phyloP scores from a whole-genome alignment of 768 basidiomycete species.

The Mycena rebaudengoi region DNA sequence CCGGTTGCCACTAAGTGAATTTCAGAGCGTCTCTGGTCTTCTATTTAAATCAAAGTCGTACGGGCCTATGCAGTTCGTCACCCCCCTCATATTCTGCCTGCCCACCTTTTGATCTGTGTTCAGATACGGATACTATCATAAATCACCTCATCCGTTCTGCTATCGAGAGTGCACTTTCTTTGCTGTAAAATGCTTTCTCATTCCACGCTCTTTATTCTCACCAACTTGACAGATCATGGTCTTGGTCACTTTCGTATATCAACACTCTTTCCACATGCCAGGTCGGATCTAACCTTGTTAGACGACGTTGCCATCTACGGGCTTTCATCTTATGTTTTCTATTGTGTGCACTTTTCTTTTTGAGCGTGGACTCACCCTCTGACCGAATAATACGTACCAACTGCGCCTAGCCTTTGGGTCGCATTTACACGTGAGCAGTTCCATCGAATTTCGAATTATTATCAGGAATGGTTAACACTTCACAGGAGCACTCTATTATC shows the following conservation, averaged over 20 bases:
- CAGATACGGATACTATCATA: conserved; percentile 2
- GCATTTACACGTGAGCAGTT: conserved; percentile 16
- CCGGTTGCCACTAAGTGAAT: background rate
- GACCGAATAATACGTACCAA: background rate
- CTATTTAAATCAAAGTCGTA: background rate
- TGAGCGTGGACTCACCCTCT: background rate
- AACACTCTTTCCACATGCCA: background rate
- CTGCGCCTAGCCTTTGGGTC: conserved; percentile 6
- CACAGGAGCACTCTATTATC: background rate
- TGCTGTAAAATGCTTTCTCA: background rate
- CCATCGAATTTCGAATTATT: background rate
- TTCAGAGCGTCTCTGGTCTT: conserved; percentile 4
- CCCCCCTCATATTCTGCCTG: background rate
- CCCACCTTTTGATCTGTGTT: background rate
- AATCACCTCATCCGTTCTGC: conserved; percentile 7
- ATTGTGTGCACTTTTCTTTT: background rate
- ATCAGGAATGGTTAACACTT: background rate
- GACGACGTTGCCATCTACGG: background rate
- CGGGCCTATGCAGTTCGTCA: background rate
- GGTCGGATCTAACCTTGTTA: background rate
- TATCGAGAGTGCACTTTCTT: conserved; percentile 21
- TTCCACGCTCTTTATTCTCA: background rate
- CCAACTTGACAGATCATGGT: conserved; percentile 3
- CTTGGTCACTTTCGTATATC: background rate
- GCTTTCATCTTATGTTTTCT: conserved; percentile 5